Evolutionary conservation across 257 asterid genomes (phyloP).

Genomic region (Solanum rostratum): DNA sequence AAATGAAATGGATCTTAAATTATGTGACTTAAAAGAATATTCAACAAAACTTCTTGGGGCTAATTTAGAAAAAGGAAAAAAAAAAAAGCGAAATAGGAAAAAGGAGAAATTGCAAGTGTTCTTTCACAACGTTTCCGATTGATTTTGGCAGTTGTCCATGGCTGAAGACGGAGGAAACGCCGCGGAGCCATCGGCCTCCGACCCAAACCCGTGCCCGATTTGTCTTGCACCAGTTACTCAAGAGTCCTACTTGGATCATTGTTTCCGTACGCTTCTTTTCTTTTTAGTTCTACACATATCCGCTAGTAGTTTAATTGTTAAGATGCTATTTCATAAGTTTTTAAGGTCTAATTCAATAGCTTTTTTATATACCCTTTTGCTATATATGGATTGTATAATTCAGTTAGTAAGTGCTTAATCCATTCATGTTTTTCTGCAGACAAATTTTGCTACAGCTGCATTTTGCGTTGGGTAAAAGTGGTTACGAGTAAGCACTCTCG

Average conservation of each 20-base stretch:
- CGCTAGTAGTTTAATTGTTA: background rate
- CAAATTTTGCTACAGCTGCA: conserved; percentile 66
- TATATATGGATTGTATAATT: background rate
- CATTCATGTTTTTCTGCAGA: conserved; percentile 29
- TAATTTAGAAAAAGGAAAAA: background rate
- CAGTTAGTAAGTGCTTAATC: conserved; percentile 2
- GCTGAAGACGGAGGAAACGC: conserved; percentile 17
- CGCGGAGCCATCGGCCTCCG: conserved; percentile 12
- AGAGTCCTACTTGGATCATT: conserved; percentile 59
- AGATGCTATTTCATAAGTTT: background rate
- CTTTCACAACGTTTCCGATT: background rate
- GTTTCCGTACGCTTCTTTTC: conserved; percentile 43
- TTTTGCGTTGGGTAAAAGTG: conserved; percentile 48
- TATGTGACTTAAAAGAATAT: background rate
- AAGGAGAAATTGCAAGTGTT: background rate
- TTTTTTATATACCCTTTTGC: background rate
- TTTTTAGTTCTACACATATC: background rate
- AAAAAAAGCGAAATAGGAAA: background rate
- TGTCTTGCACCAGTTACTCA: conserved; percentile 35
- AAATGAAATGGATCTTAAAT: background rate
- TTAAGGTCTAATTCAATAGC: background rate
- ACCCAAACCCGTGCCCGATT: conserved; percentile 52
- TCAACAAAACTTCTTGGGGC: background rate
- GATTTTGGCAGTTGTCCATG: background rate
- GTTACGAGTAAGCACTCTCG: conserved; percentile 27